phyloP scores from a whole-genome alignment of 2,329 filamentous ascomycete genomes.

The Trichoderma sp. region DNA sequence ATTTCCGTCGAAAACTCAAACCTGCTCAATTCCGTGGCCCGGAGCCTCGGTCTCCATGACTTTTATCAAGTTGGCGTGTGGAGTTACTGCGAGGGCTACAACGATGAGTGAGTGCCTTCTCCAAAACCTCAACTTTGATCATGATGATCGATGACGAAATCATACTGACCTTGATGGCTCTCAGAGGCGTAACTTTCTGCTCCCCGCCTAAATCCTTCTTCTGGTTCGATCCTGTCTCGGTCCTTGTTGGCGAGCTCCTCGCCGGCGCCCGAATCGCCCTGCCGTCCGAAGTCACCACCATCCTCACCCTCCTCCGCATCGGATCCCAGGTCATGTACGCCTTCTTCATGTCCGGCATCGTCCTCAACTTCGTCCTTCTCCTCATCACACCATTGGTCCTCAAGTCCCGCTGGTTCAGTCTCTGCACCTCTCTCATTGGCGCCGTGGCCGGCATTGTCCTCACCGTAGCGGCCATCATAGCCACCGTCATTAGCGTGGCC shows the following conservation, averaged over 20 bases:
- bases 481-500: slow-evolving; percentile 79
- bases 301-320: slow-evolving; percentile 70
- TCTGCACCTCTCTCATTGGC: slow-evolving; percentile 65
- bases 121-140: background rate
- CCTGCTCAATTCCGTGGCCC: slow-evolving; percentile 83
- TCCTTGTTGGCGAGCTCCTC: slow-evolving; percentile 76
- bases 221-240: slow-evolving; percentile 88
- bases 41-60: slow-evolving; percentile 83
- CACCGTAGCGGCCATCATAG: slow-evolving; percentile 68
- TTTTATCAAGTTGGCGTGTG: slow-evolving; percentile 93
- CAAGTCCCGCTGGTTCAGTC: slow-evolving; percentile 59
- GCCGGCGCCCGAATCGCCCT: slow-evolving; percentile 79
- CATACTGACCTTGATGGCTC: background rate
- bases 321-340: slow-evolving; percentile 86
- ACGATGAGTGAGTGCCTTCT: slow-evolving; percentile 49
- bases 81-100: slow-evolving; percentile 88
- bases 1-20: slow-evolving; percentile 66
- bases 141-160: background rate
- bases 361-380: slow-evolving; percentile 71
- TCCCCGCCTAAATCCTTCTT: slow-evolving; percentile 68
- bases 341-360: slow-evolving; percentile 71
- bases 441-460: slow-evolving; percentile 66
- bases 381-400: slow-evolving; percentile 60
- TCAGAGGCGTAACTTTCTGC: slow-evolving; percentile 71
- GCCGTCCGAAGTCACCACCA: slow-evolving; percentile 68